A percentile compares a stretch with the other conserved stretches of the same genome.
Conservation (phyloP, 192 early-diverging fungal genomes). For the Linnemannia elongata region DNA sequence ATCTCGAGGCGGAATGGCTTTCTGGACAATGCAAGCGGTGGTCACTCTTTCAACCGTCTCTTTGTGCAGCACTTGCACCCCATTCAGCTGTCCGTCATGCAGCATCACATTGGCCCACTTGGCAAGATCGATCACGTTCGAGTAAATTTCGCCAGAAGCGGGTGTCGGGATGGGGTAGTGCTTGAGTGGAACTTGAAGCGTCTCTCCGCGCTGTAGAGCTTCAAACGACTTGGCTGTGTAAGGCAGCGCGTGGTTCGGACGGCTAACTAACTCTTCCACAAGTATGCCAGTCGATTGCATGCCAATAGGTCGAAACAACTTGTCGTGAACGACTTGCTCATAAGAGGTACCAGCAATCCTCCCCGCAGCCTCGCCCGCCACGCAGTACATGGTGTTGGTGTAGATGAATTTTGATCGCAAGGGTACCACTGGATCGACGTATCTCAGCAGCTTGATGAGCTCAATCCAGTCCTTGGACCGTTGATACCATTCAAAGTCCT, state of each 20-base stretch:
- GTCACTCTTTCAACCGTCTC: constrained; percentile 18
- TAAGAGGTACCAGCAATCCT: constrained; percentile 17
- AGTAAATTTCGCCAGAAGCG: constrained; percentile 19
- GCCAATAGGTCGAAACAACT: constrained; percentile 20
- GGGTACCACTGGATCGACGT: constrained; percentile 23
- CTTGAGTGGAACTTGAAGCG: constrained; percentile 17
- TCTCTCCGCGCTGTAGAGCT: constrained; percentile 16
- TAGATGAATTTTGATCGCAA: constrained; percentile 23
- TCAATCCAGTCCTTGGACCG: constrained; percentile 17
- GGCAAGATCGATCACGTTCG: constrained; percentile 30
- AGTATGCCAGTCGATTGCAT: not conserved
- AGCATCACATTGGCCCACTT: constrained; percentile 26
- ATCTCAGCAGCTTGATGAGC: constrained; percentile 22
- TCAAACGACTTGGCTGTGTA: constrained; percentile 22
- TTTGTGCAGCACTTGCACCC: constrained; percentile 17
- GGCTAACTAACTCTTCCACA: constrained; percentile 6
- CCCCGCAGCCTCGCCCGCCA: constrained; percentile 20
- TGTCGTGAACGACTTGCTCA: constrained; percentile 18
- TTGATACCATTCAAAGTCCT: constrained; percentile 23
- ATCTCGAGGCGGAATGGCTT: constrained; percentile 11
- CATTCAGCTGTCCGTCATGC: constrained; percentile 20
- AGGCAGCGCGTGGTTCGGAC: constrained; percentile 16
- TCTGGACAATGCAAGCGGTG: constrained; percentile 13
- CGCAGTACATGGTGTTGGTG: constrained; percentile 9
- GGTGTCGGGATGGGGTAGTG: constrained; percentile 15